Evolutionary conservation across 805 yeast species (phyloP).

Genomic region (Yarrowia sp.): DNA sequence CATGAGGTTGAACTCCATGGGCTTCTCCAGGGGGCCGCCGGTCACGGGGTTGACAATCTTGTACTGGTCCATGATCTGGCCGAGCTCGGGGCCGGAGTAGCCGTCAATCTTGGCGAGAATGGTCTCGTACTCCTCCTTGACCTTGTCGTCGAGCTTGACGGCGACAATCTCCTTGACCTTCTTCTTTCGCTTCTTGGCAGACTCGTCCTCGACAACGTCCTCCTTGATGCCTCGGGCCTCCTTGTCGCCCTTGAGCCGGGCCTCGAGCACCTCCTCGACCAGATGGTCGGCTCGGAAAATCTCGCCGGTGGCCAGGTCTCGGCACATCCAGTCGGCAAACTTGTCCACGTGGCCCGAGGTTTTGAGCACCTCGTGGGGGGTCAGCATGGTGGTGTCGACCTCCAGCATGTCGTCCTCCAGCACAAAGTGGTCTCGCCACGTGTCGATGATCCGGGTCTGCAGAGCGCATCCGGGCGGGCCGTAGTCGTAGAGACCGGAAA

Average conservation of each 20-base stretch:
- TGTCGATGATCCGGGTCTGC: conserved; percentile 93
- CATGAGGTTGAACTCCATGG: conserved; percentile 96
- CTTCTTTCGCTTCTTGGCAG: conserved; percentile 93
- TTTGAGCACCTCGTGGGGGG: conserved; percentile 96
- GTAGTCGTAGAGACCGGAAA: conserved; percentile 95
- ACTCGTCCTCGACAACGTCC: conserved; percentile 74
- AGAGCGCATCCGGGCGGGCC: conserved; percentile 99
- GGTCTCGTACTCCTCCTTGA: conserved; percentile 79
- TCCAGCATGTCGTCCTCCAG: conserved; percentile 98
- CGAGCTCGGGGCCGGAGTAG: conserved; percentile 89
- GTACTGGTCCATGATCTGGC: conserved; percentile 82
- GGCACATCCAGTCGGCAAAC: conserved; percentile 99
- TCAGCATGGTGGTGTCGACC: conserved; percentile 96
- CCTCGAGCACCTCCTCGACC: conserved; percentile 96
- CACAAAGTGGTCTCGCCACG: conserved; percentile 97
- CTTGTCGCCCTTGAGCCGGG: conserved; percentile 95
- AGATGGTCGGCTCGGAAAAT: conserved; percentile 98
- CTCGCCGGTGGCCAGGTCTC: conserved; percentile 94
- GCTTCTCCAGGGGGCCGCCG: conserved; percentile 83
- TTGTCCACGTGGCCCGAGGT: conserved; percentile 99
- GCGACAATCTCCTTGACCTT: conserved; percentile 89
- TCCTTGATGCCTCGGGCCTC: conserved; percentile 90
- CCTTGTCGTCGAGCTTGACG: conserved; percentile 82
- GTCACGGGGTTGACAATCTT: conserved; percentile 92
- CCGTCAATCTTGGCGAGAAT: conserved; percentile 93